phyloP scores from a whole-genome alignment of 1,139 yeast species.

The Sporopachydermia cereana region DNA sequence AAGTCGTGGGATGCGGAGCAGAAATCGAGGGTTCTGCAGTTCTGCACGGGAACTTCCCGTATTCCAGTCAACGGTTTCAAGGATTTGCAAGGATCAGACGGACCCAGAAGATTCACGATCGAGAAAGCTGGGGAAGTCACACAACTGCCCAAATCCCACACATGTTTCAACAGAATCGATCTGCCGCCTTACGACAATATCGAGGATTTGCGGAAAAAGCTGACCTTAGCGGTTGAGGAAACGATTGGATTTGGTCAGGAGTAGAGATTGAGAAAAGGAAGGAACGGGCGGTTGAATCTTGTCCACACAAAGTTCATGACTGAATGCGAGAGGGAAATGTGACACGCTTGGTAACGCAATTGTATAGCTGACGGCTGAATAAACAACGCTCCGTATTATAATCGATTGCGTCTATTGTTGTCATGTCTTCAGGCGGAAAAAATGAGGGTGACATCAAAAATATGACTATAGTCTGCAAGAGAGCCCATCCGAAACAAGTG shows the following conservation, averaged over 20 bases:
- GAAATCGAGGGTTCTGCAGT: constrained; percentile 87
- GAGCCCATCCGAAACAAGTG: too few species aligned
- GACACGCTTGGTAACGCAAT: too few species aligned
- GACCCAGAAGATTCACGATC: constrained; percentile 95
- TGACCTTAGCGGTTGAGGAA: constrained; percentile 83
- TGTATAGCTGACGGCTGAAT: too few species aligned
- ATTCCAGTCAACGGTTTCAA: constrained; percentile 98
- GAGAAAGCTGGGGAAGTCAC: constrained; percentile 93
- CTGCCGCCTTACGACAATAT: constrained; percentile 72
- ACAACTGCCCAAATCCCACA: constrained; percentile 92
- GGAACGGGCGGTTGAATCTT: too few species aligned
- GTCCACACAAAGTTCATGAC: too few species aligned
- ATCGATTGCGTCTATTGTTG: too few species aligned
- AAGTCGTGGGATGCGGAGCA: constrained; percentile 94
- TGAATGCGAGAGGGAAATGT: too few species aligned
- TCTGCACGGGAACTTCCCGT: constrained; percentile 97
- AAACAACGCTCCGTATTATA: too few species aligned
- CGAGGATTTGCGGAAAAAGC: constrained; percentile 67
- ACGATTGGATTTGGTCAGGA: constrained; percentile 97
- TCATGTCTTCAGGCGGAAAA: too few species aligned
- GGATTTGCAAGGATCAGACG: constrained; percentile 96
- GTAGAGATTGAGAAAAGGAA: too few species aligned
- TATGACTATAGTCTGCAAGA: too few species aligned
- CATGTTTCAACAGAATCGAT: constrained; percentile 90
- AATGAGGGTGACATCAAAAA: too few species aligned